Percentiles rank a stretch among this genome's conserved stretches.
These are phyloP conservation scores for Morella rubra DNA, from an alignment of 306 rosid species.

Conservation along the genomic window DNA sequence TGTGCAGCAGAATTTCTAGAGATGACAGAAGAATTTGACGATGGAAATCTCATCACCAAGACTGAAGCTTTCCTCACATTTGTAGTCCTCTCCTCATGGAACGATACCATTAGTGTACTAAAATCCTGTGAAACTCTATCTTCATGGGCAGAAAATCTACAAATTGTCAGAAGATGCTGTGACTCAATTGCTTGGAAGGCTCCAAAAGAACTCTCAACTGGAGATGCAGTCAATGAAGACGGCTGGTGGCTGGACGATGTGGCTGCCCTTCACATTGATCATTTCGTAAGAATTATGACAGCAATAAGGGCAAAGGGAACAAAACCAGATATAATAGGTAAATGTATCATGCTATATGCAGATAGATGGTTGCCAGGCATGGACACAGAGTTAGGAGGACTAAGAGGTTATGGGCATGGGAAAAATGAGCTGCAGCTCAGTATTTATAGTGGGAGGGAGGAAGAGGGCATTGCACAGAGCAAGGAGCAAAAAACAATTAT, in stretches of 20 bases:
- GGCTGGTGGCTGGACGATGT: conserved; percentile 70
- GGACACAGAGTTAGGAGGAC: conserved; percentile 66
- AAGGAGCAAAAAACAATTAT: conserved; percentile 67
- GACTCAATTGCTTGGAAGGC: conserved; percentile 91
- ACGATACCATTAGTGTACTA: conserved; percentile 74
- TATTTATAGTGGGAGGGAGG: conserved; percentile 50
- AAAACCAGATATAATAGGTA: conserved; percentile 66
- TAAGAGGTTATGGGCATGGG: conserved; percentile 63
- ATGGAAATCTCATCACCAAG: conserved; percentile 79
- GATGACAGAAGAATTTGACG: conserved; percentile 89
- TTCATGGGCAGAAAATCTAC: conserved; percentile 96
- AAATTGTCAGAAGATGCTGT: conserved; percentile 90
- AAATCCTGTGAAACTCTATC: conserved; percentile 73
- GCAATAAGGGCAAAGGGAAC: conserved; percentile 64
- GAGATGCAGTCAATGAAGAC: conserved; percentile 45
- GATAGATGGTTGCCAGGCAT: conserved; percentile 69
- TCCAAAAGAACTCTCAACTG: conserved; percentile 47
- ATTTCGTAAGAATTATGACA: conserved; percentile 64
- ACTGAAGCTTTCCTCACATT: conserved; percentile 91
- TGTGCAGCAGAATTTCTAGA: conserved; percentile 90
- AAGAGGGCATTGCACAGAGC: conserved; percentile 46
- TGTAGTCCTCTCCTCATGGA: conserved; percentile 86
- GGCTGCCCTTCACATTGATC: conserved; percentile 56
- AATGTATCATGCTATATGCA: conserved; percentile 76
- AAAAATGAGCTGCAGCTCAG: conserved; percentile 64